Percentiles rank a stretch among this genome's conserved stretches.
Evolutionary conservation across 306 rosid genomes (phyloP).

Genomic region (Parietaria judaica): DNA sequence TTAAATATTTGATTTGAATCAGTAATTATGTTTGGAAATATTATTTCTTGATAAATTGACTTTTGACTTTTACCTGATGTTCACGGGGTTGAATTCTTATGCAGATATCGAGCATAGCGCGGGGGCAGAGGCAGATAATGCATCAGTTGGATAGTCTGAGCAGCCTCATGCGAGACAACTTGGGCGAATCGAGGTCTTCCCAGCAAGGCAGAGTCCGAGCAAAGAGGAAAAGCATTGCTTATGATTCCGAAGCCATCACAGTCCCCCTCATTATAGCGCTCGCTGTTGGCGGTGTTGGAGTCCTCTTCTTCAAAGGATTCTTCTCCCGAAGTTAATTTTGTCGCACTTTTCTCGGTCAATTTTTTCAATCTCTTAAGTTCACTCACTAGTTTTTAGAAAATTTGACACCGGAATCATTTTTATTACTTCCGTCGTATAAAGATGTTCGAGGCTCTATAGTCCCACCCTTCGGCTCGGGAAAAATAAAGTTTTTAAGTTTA

Average conservation of each 20-base stretch:
- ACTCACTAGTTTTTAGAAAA: not conserved
- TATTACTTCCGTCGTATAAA: not conserved
- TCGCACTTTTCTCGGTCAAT: not conserved
- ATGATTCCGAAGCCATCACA: slow-evolving; percentile 28
- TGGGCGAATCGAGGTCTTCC: slow-evolving; percentile 39
- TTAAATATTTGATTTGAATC: no score
- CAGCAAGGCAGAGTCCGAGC: slow-evolving; percentile 33
- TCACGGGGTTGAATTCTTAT: not conserved
- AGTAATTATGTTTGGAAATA: no score
- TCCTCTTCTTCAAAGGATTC: slow-evolving; percentile 54
- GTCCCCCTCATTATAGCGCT: slow-evolving; percentile 36
- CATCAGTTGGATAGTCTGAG: slow-evolving; percentile 74
- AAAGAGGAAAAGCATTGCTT: slow-evolving; percentile 31
- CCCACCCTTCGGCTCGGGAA: slow-evolving; percentile 42
- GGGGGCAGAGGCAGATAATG: slow-evolving; percentile 76
- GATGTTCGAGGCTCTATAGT: slow-evolving; percentile 9
- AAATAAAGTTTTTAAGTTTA: slow-evolving; percentile 4
- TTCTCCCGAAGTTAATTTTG: slow-evolving; percentile 35
- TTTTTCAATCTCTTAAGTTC: not conserved
- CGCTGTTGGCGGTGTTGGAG: slow-evolving; percentile 63
- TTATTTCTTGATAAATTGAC: no score
- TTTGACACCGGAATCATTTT: not conserved
- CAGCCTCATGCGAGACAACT: slow-evolving; percentile 50
- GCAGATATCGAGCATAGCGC: slow-evolving; percentile 53
- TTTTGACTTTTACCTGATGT: no score